These are phyloP conservation scores for Neofusicoccum ribis DNA, from an alignment of 2,329 filamentous ascomycete species.

Conservation along the genomic window DNA sequence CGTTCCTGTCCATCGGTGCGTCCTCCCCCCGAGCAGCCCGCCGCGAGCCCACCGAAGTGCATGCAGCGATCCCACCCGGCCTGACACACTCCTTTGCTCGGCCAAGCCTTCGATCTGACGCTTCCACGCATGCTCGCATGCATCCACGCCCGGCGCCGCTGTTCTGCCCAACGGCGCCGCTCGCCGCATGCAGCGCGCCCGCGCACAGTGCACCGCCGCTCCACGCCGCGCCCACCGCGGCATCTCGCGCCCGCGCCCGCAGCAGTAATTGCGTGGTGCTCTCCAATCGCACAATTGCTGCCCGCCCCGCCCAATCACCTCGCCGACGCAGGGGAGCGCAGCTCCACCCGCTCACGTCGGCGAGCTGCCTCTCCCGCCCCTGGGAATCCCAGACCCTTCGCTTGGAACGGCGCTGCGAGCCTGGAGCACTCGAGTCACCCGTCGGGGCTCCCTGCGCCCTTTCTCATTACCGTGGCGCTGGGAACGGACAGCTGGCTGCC, in stretches of 20 bases:
- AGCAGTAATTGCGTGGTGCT: not conserved
- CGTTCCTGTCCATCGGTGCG: slow-evolving; percentile 4
- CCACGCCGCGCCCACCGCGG: not conserved
- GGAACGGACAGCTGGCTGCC: slow-evolving; percentile 17
- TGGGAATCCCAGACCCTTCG: slow-evolving; percentile 8
- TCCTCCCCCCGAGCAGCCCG: not conserved
- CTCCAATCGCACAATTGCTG: not conserved
- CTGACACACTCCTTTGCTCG: not conserved
- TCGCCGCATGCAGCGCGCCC: slow-evolving; percentile 5
- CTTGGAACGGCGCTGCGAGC: slow-evolving; percentile 15
- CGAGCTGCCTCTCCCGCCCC: slow-evolving; percentile 6
- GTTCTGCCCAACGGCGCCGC: slow-evolving; percentile 10
- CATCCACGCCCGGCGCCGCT: slow-evolving; percentile 4
- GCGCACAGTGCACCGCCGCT: slow-evolving; percentile 5
- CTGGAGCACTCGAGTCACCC: slow-evolving; percentile 12
- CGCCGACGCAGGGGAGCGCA: not conserved
- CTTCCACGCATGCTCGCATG: slow-evolving; percentile 11
- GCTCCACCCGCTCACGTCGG: not conserved
- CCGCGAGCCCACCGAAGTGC: not conserved
- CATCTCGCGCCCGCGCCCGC: not conserved
- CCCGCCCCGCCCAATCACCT: not conserved
- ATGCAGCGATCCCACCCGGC: slow-evolving; percentile 1
- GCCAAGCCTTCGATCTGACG: slow-evolving; percentile 15
- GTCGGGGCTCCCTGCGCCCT: slow-evolving; percentile 12
- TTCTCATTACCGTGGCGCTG: slow-evolving; percentile 17